Evolutionary conservation across 345 rosid species (phyloP), one percentile per base, ranked within the genome.

Genomic region (Eucalyptus polyanthemos): DNA sequence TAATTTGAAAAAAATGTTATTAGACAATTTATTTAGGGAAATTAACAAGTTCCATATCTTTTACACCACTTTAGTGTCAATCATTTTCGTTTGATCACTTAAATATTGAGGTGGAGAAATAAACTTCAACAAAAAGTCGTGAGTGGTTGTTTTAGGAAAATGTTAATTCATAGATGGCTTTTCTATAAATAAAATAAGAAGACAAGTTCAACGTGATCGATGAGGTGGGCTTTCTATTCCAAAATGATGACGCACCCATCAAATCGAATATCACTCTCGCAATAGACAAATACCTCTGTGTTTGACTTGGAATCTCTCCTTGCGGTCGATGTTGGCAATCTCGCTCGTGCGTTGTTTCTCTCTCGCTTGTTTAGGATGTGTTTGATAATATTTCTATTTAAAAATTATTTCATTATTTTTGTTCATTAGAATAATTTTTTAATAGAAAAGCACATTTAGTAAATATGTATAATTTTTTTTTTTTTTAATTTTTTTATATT

Each of bases 391-490:
- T 50, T 50, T 5, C 0, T 50, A 50, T 50, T 50, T 0, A 50
- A 50, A 50, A 50, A 5, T 50, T 15, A 0, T 50, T 50, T 0
- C 0, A 50, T 0, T 50, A 50, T 14, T 50, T 50, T 50, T 15
- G 0, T 50, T 5, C 0, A 0, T 2, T 14, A 0, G 1, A 50
- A 50, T 15, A 50, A 50, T 14, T 50, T 50, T 50, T 50, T 0
- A 14, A 50, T 0, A 6, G 1, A 50, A 50, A 0, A 15, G 0
- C 3, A 50, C 0, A 0, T 50, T 15, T 6, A 0, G 0, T 50
- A 50, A 50, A 15, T 14, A 2, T 14, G 1, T 50, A 50, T 14
- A 50, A 5, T 5, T 50, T 50, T 50, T 50, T 50, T 50, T 50
- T 50, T 0, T 50, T 14, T 5, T 13, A 13, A 12, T 5, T 50